Evolutionary conservation across 2,329 filamentous ascomycete genomes (phyloP).

Genomic region (Metarhizium sp.): DNA sequence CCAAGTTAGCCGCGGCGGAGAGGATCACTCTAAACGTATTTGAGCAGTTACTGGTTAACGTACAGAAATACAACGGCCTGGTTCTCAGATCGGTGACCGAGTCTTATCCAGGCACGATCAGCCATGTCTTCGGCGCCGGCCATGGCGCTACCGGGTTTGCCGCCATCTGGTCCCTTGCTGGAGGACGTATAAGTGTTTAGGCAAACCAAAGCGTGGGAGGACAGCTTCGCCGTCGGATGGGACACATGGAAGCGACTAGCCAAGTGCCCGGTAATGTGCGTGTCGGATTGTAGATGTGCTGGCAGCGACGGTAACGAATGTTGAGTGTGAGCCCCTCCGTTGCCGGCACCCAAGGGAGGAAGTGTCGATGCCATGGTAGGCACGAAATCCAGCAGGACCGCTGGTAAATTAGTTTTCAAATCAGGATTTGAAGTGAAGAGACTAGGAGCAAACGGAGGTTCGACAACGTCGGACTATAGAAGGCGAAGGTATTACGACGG

Average conservation of each 20-base stretch:
- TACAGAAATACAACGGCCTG: slow-evolving; percentile 90
- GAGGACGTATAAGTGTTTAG: slow-evolving; percentile 94
- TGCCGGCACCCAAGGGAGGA: slow-evolving; percentile 36
- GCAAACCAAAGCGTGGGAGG: slow-evolving; percentile 82
- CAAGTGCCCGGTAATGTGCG: slow-evolving; percentile 71
- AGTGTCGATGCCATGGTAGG: slow-evolving; percentile 52
- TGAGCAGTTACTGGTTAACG: slow-evolving; percentile 28
- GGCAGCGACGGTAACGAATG: slow-evolving; percentile 83
- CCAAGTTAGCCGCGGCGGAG: not conserved
- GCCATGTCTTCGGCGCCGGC: slow-evolving; percentile 89
- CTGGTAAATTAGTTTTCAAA: not conserved
- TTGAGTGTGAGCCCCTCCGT: slow-evolving; percentile 63
- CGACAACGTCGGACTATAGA: not conserved
- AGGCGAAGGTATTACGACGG: not conserved
- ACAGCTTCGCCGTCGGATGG: slow-evolving; percentile 77
- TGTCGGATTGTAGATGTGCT: slow-evolving; percentile 69
- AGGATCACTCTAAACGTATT: not conserved
- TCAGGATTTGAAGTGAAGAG: not conserved
- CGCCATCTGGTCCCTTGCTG: slow-evolving; percentile 79
- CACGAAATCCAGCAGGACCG: slow-evolving; percentile 13
- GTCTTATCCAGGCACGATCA: slow-evolving; percentile 70
- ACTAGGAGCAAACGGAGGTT: not conserved
- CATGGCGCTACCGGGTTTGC: slow-evolving; percentile 84
- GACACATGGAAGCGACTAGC: slow-evolving; percentile 88
- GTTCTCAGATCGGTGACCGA: slow-evolving; percentile 85